Base-by-base conservation (phyloP, 345 rosid genomes). In the Dimocarpus longan region DNA sequence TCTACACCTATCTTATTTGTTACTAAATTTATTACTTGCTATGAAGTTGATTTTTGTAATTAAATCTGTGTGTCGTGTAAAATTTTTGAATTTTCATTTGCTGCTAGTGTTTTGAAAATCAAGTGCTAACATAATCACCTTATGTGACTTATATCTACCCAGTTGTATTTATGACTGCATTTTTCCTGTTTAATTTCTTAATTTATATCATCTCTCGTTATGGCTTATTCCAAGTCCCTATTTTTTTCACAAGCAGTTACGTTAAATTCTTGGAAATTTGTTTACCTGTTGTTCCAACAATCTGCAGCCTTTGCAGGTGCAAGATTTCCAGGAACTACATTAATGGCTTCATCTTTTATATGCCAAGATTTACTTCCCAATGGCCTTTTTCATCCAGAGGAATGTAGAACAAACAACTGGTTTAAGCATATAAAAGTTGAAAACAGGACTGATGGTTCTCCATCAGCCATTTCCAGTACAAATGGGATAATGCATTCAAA, bases 331-430 rank as follows among this genome's bases (percentile, higher is more conserved):
- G 86, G 85, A 56, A 80, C 70, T 68, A 70, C 81, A 57, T 80
- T 83, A 37, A 62, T 78, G 24, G 57, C 82, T 76, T 32, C 94
- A 65, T 87, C 92, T 52, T 88, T 92, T 67, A 82, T 89, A 66
- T 89, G 91, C 85, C 88, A 87, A 79, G 93, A 90, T 60, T 62
- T 86, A 57, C 85, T 89, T 44, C 86, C 91, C 1, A 57, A 77
- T 50, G 82, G 72, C 72, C 76, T 80, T 63, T 60, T 84, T 60
- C 78, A 89, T 81, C 78, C 84, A 54, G 87, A 80, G 73, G 89
- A 76, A 66, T 82, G 81, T 81, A 87, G 82, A 65, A 44, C 84
- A 15, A 83, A 83, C 68, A 83, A 91, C 71, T 79, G 85, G 82
- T 83, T 78, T 81, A 86, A 83, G 75, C 84, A 50, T 5, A 42